phyloP scores from a whole-genome alignment of 225 moss, liverwort and hornwort genomes.

The Anthoceros angustus region DNA sequence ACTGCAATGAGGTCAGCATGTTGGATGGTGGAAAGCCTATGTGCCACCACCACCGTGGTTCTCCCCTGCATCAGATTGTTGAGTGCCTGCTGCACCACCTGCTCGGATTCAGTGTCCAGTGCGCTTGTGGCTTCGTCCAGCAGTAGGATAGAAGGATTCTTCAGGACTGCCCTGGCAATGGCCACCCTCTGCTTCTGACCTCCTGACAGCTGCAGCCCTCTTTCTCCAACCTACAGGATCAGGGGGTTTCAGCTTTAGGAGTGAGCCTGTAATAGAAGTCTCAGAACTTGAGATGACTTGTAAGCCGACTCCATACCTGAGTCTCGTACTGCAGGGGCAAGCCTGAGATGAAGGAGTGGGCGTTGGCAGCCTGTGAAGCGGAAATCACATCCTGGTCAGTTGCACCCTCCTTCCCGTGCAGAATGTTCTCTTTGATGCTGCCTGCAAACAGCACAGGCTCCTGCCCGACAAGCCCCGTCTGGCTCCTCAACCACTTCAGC shows the following conservation, averaged over 20 bases:
- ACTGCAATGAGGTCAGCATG: conserved; percentile 27
- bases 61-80: conserved; percentile 25
- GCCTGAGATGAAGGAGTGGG: conserved; percentile 22
- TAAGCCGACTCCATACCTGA: too few species aligned
- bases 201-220: conserved; percentile 32
- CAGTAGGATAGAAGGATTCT: conserved; percentile 30
- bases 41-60: conserved; percentile 31
- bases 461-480: conserved; percentile 34
- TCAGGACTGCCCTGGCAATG: conserved; percentile 30
- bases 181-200: conserved; percentile 41
- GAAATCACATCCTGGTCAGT: conserved; percentile 17
- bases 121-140: conserved; percentile 38
- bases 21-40: conserved; percentile 34
- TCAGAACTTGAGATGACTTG: too few species aligned
- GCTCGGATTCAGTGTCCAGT: conserved; percentile 31
- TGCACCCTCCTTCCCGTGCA: conserved; percentile 26
- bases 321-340: conserved; percentile 31
- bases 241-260: neutral
- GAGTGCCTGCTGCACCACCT: conserved; percentile 24
- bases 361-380: conserved; percentile 27
- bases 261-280: too few species aligned
- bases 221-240: conserved; percentile 24
- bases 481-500: conserved; percentile 31
- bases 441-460: conserved; percentile 32
- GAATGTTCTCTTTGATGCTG: conserved; percentile 26